A percentile compares a stretch with the other conserved stretches of the same genome.
These are phyloP conservation scores for Xylaria castorea DNA, from an alignment of 495 filamentous ascomycete species.

Conservation along the genomic window DNA sequence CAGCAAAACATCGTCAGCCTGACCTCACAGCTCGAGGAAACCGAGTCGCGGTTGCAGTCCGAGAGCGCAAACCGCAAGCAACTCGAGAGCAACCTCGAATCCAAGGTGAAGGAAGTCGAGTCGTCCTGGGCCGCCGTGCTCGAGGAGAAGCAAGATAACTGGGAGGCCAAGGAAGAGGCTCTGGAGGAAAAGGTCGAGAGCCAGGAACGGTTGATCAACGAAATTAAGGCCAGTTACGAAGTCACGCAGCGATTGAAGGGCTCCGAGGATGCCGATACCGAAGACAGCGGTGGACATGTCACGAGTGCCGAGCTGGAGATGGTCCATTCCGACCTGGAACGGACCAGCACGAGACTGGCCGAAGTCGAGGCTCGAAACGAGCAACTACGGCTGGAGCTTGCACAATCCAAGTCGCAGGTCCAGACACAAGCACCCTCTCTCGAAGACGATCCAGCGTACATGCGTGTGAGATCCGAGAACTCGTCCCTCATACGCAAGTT, in stretches of 20 bases:
- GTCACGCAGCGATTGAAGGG: conserved; percentile 88
- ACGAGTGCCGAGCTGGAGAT: conserved; percentile 92
- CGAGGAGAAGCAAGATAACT: conserved; percentile 93
- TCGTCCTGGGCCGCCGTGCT: conserved; percentile 90
- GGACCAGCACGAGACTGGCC: conserved; percentile 83
- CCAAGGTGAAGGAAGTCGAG: conserved; percentile 84
- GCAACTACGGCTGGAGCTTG: conserved; percentile 86
- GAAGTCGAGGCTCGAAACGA: conserved; percentile 96
- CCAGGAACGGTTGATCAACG: conserved; percentile 89
- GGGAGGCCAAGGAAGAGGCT: conserved; percentile 91
- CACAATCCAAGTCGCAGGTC: conserved; percentile 80
- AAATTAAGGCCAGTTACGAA: conserved; percentile 96
- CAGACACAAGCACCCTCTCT: conserved; percentile 62
- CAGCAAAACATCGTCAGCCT: conserved; percentile 78
- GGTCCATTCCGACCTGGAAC: conserved; percentile 87
- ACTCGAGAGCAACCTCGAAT: conserved; percentile 77
- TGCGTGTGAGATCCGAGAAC: conserved; percentile 89
- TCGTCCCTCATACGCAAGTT: conserved; percentile 85
- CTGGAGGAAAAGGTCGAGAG: conserved; percentile 93
- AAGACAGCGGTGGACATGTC: conserved; percentile 63
- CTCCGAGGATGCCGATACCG: conserved; percentile 64
- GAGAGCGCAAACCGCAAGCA: conserved; percentile 75
- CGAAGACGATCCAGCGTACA: conserved; percentile 88
- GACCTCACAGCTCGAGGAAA: conserved; percentile 91
- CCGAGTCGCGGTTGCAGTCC: conserved; percentile 74